These are phyloP conservation scores for Colletotrichum gigasporum DNA, from an alignment of 2,329 filamentous ascomycete genomes.

Conservation along the genomic window DNA sequence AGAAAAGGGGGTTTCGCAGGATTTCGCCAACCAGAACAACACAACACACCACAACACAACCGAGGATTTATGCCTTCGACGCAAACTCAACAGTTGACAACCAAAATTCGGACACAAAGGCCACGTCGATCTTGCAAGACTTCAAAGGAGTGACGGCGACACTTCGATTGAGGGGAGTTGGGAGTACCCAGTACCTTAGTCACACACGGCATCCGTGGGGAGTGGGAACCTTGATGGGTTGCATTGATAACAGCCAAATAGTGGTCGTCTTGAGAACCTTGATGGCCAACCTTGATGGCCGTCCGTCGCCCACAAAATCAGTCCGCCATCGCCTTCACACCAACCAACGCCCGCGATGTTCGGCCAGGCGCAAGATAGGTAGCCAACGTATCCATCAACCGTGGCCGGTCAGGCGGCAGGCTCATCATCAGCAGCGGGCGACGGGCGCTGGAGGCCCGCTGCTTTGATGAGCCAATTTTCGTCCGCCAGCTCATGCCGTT, in stretches of 20 bases:
- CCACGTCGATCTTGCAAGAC: no score
- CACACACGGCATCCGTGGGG: background rate
- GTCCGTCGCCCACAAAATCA: background rate
- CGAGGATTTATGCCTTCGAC: no score
- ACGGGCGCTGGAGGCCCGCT: slow-evolving; percentile 9
- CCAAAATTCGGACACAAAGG: no score
- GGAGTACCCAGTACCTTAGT: no score
- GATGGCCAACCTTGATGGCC: slow-evolving; percentile 34
- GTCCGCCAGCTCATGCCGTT: slow-evolving; percentile 8
- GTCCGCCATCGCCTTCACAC: background rate
- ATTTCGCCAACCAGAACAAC: no score
- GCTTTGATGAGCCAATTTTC: slow-evolving; percentile 20
- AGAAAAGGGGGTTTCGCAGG: no score
- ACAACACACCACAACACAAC: no score
- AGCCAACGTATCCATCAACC: slow-evolving; percentile 13
- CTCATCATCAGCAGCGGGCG: background rate
- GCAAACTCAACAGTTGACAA: no score
- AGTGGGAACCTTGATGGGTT: slow-evolving; percentile 31
- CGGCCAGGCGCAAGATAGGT: background rate
- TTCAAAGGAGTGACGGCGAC: no score
- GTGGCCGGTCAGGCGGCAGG: slow-evolving; percentile 3
- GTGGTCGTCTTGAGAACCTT: slow-evolving; percentile 15
- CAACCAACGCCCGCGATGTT: slow-evolving; percentile 13
- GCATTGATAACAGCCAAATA: slow-evolving; percentile 14
- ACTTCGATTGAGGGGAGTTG: background rate